Conservation (phyloP, 2,329 filamentous ascomycete genomes). For the Calonectria ilicicola region DNA sequence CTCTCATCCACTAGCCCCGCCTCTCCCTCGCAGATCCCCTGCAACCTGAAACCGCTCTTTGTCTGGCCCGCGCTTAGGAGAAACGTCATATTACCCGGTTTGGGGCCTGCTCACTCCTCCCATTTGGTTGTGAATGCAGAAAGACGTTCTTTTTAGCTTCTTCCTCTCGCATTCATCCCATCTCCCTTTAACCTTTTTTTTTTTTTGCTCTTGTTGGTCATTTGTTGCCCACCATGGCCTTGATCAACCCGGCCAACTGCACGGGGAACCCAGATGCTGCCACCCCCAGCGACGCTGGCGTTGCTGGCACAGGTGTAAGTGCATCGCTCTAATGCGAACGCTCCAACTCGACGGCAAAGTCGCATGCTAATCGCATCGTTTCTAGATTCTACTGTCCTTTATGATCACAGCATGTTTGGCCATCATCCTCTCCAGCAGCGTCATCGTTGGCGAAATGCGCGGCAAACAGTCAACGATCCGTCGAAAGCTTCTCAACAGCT, state of each 20-base stretch:
- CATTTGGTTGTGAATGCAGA: constrained; percentile 21
- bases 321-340: constrained; percentile 44
- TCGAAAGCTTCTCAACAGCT: constrained; percentile 73
- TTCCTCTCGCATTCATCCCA: not conserved
- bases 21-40: constrained; percentile 29
- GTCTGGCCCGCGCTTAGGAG: constrained; percentile 38
- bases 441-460: constrained; percentile 67
- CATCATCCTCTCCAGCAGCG: constrained; percentile 64
- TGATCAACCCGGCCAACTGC: constrained; percentile 68
- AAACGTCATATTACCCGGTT: constrained; percentile 41
- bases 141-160: constrained; percentile 23
- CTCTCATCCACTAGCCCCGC: constrained; percentile 37
- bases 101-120: constrained; percentile 24
- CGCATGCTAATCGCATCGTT: constrained; percentile 22
- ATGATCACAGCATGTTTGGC: constrained; percentile 72
- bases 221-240: constrained; percentile 61
- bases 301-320: constrained; percentile 63
- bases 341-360: constrained; percentile 34
- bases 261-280: constrained; percentile 63
- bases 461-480: constrained; percentile 64
- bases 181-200: not conserved
- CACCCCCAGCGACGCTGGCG: constrained; percentile 66
- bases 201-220: not conserved
- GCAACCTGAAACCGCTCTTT: too few relatives aligned
- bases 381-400: constrained; percentile 68